Conservation (phyloP, 192 early-diverging fungal genomes). For the Entomortierella parvispora region DNA sequence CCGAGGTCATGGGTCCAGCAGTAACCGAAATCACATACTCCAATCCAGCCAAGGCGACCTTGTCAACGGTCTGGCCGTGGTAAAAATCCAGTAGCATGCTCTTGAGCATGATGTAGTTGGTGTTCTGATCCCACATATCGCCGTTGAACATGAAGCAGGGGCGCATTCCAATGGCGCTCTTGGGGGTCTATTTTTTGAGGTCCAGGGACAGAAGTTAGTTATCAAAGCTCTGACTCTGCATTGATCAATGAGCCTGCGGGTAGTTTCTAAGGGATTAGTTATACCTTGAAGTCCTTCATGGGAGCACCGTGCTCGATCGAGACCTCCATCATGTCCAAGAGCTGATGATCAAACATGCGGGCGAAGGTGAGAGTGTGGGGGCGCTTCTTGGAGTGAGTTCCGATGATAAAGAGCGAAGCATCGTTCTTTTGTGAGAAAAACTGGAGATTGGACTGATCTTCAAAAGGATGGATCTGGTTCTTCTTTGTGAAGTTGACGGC, state of each 20-base stretch:
- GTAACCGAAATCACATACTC: conserved; percentile 91
- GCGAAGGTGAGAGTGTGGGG: conserved; percentile 93
- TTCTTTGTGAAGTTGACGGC: conserved; percentile 91
- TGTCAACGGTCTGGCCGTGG: conserved; percentile 79
- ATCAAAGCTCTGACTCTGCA: not conserved
- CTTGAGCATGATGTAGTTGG: conserved; percentile 78
- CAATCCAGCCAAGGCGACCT: conserved; percentile 86
- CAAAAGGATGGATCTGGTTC: conserved; percentile 97
- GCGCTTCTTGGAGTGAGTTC: conserved; percentile 94
- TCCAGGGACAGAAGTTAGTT: not conserved
- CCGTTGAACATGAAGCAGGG: conserved; percentile 93
- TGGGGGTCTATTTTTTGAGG: conserved; percentile 55
- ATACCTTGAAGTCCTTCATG: conserved; percentile 77
- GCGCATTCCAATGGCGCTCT: conserved; percentile 86
- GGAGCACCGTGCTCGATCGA: conserved; percentile 78
- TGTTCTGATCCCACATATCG: conserved; percentile 81
- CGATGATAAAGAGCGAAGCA: conserved; percentile 89
- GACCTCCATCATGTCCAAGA: conserved; percentile 97
- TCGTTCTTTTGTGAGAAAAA: conserved; percentile 98
- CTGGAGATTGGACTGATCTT: conserved; percentile 89
- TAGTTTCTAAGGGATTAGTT: no score
- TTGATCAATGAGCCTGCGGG: not conserved
- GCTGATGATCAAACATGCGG: conserved; percentile 92
- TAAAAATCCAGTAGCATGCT: conserved; percentile 92
- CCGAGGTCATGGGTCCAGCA: conserved; percentile 67